Evolutionary conservation across 768 basidiomycete genomes (phyloP), one percentile per base, ranked within the genome.

Genomic region (Auriscalpium vulgare): DNA sequence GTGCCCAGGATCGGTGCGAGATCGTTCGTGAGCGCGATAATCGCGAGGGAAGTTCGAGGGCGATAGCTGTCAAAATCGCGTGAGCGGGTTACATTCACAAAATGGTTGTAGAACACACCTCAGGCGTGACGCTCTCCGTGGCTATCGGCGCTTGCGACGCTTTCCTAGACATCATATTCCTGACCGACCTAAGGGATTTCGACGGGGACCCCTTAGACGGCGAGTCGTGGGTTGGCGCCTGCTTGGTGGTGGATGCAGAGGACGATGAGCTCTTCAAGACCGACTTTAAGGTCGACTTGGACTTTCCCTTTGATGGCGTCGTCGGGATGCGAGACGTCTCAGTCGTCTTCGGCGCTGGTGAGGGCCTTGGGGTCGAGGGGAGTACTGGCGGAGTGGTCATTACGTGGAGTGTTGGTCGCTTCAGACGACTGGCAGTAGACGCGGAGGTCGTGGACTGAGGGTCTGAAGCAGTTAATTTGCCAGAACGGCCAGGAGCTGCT

Each of bases 1-100:
- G 38, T 56, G 56, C 8, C 61, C 61, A 19, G 61, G 61, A 35
- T 62, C 61, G 16, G 61, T 62, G 10, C 59, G 51, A 43, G 61
- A 62, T 38, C 61, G 55, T 21, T 60, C 61, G 47, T 54, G 61
- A 7, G 40, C 40, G 4, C 51, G 21, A 53, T 47, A 40, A 29
- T 44, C 51, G 7, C 53, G 44, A 16, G 21, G 21, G 14, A 23
- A 37, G 34, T 21, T 37, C 11, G 55, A 43, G 9, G 51, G 9
- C 10, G 47, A 19, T n/a, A 49, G 35, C 57, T 56, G 55, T 8
- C 48, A 21, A n/a, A 10, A 11, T 19, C 16, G 19, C 48, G 35
- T 53, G 23, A 55, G 51, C 14, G 3, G n/a, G 17, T 36, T 35
- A 38, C 10, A 36, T 8, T 16, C 37, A 10, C 19, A 50, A 51